Percentiles rank a stretch among this genome's conserved stretches.
phyloP scores from a whole-genome alignment of 2,329 filamentous ascomycete genomes.

The Furcasterigmium furcatum region DNA sequence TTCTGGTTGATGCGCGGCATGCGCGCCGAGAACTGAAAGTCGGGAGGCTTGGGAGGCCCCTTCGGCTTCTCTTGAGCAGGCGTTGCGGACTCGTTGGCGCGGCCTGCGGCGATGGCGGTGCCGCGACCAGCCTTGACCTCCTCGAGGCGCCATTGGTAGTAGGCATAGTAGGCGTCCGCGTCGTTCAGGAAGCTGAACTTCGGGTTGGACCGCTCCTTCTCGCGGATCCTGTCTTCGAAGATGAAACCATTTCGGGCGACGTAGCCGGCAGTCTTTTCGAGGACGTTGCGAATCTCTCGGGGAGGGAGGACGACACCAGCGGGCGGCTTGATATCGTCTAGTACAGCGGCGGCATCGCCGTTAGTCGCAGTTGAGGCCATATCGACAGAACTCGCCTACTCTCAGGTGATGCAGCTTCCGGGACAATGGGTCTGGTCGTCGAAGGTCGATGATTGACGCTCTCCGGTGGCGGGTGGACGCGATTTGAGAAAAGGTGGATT shows the following conservation, averaged over 20 bases:
- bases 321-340: slow-evolving; percentile 74
- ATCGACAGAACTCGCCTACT: slow-evolving; percentile 4
- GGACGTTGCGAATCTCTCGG: slow-evolving; percentile 76
- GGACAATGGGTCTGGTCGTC: neutral
- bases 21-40: slow-evolving; percentile 90
- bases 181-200: slow-evolving; percentile 86
- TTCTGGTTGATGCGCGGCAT: slow-evolving; percentile 97
- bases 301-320: slow-evolving; percentile 84
- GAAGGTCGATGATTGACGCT: neutral
- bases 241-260: slow-evolving; percentile 66
- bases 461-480: neutral
- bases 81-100: slow-evolving; percentile 59
- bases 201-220: slow-evolving; percentile 80
- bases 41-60: slow-evolving; percentile 79
- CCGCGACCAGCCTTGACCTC: slow-evolving; percentile 85
- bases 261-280: slow-evolving; percentile 95
- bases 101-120: slow-evolving; percentile 72
- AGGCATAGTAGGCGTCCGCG: slow-evolving; percentile 80
- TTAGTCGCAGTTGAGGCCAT: slow-evolving; percentile 42
- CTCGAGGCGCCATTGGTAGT: slow-evolving; percentile 85
- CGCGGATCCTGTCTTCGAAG: slow-evolving; percentile 81
- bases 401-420: neutral
- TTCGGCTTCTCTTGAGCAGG: slow-evolving; percentile 61
- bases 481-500: neutral
- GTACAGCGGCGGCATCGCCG: slow-evolving; percentile 46